A percentile compares a stretch with the other conserved stretches of the same genome.
phyloP scores from a whole-genome alignment of 495 filamentous ascomycete genomes.

The Penicillium nucicola region DNA sequence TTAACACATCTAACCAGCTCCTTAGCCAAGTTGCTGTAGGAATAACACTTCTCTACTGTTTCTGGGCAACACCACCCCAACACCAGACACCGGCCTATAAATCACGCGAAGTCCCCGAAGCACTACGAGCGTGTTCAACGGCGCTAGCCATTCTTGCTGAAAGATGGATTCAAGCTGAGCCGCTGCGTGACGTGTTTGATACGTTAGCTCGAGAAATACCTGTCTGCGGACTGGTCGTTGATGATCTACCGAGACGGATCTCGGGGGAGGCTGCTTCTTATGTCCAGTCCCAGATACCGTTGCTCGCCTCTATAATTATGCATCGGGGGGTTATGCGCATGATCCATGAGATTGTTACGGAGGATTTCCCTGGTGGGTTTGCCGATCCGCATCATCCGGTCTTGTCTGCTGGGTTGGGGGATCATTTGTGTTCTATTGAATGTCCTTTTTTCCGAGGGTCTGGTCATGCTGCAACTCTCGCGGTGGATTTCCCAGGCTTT shows the following conservation, averaged over 20 bases:
- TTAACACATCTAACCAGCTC: slow-evolving; percentile 13
- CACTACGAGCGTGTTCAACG: slow-evolving; percentile 16
- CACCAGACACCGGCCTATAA: slow-evolving; percentile 4
- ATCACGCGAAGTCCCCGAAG: slow-evolving; percentile 2
- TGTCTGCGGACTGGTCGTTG: not conserved
- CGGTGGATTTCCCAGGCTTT: not conserved
- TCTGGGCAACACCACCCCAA: slow-evolving; percentile 18
- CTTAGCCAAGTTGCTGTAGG: slow-evolving; percentile 20
- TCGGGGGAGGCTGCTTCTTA: not conserved
- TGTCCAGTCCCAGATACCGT: slow-evolving; percentile 6
- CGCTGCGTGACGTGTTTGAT: slow-evolving; percentile 22
- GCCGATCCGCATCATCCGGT: not conserved
- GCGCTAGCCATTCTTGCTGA: slow-evolving; percentile 17
- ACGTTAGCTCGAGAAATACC: slow-evolving; percentile 12
- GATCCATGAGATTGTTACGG: slow-evolving; percentile 16
- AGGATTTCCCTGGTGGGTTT: slow-evolving; percentile 12
- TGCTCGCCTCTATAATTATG: slow-evolving; percentile 8
- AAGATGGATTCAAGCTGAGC: slow-evolving; percentile 19
- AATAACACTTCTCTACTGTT: slow-evolving; percentile 20
- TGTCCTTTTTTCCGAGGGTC: slow-evolving; percentile 8
- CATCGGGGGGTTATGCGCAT: slow-evolving; percentile 18
- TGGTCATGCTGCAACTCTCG: not conserved
- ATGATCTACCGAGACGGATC: not conserved
- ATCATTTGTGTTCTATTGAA: slow-evolving; percentile 5
- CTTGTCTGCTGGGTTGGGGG: not conserved